Base-by-base conservation (phyloP, 495 filamentous ascomycete species). In the Penicillium pulvis region DNA sequence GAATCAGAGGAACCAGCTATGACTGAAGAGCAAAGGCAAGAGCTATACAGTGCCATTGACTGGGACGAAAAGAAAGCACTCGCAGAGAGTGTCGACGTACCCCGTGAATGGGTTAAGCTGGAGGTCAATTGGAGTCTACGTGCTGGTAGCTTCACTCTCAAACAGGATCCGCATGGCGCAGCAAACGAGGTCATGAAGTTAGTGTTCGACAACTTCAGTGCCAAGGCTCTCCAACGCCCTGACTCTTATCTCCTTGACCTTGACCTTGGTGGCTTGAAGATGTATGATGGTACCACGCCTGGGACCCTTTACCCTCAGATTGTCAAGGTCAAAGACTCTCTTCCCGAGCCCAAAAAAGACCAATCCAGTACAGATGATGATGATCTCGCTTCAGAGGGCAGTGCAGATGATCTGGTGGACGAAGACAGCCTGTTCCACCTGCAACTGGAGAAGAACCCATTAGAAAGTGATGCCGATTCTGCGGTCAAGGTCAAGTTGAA, bases 51-150 rank as follows among this genome's bases (percentile, higher is more conserved):
- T 62, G 95, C 91, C 35, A 98, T 98, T 62, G 92, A 97, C 66
- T 98, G 92, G 90, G 90, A 98, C 63, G 94, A 98, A 76, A 97
- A 97, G 79, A 89, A 92, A 51, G 87, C 87, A 3, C 81, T 98
- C 33, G 79, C 90, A 0, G 93, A 94, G 60, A 87, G 87, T 53
- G 88, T 98, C 26, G 93, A 98, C 66, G 81, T 90, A 49, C 94
- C 94, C 0, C 85, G 88, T 46, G 95, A 98, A 59, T 90, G 90
- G 51, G 83, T 97, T 54, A 96, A 97, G 74, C 77, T 97, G 67
- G 90, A 97, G 70, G 77, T 98, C 56, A 90, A 98, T 64, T 86
- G 93, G 33, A 90, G 89, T 45, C 85, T 98, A 24, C 88, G 87
- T 51, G 94, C 92, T 7, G 94, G 94, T 31, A 95, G 92, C 70